These are phyloP conservation scores for Candida vartiovaarae DNA, from an alignment of 805 yeast genomes.

Conservation along the genomic window DNA sequence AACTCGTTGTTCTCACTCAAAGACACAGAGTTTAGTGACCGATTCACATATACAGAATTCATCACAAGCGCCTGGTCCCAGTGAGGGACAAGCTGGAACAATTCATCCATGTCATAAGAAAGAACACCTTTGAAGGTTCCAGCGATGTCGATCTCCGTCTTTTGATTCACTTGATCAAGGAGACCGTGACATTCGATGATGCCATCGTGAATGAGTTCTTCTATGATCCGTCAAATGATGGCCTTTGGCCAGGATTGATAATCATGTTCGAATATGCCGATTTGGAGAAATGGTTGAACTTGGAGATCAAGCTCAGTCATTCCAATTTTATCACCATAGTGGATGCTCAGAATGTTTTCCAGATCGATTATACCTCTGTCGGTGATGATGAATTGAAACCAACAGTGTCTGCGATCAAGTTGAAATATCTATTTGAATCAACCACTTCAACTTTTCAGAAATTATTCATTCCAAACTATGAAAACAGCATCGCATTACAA, in stretches of 20 bases:
- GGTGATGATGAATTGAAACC: conserved; percentile 26
- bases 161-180: conserved; percentile 30
- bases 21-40: conserved; percentile 19
- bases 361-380: conserved; percentile 38
- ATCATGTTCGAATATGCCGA: conserved; percentile 17
- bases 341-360: conserved; percentile 33
- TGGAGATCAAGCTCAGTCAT: conserved; percentile 39
- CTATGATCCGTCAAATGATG: conserved; percentile 29
- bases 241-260: conserved; percentile 26
- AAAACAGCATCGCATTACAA: conserved; percentile 31
- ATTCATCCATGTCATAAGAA: conserved; percentile 18
- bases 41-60: conserved; percentile 32
- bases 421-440: conserved; percentile 37
- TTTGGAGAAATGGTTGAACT: conserved; percentile 40
- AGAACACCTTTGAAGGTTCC: conserved; percentile 19
- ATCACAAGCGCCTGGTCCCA: conserved; percentile 33
- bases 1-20: conserved; percentile 33
- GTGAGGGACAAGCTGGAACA: conserved; percentile 34
- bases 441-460: conserved; percentile 33
- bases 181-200: conserved; percentile 33
- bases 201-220: conserved; percentile 31
- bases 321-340: conserved; percentile 39
- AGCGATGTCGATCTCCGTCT: conserved; percentile 13
- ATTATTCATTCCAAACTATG: conserved; percentile 19
- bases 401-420: conserved; percentile 36